Evolutionary conservation across 139 green algal species (phyloP).

Genomic region (Haematococcus lacustris): DNA sequence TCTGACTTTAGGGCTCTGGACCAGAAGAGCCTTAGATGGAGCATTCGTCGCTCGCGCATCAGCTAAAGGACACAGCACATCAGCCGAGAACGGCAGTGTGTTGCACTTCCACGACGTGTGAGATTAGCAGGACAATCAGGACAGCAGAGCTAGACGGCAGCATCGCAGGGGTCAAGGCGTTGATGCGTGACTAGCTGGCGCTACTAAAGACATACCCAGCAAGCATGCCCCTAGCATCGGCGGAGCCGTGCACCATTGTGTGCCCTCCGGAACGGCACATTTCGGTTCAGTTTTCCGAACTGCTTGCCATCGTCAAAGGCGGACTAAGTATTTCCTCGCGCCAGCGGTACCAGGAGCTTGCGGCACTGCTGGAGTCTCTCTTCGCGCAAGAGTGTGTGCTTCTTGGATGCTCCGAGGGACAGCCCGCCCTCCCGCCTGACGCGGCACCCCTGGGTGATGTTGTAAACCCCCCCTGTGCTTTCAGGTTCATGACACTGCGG

Average conservation of each 20-base stretch:
- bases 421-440: not conserved
- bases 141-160: too few relatives aligned
- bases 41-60: too few relatives aligned
- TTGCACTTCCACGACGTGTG: too few relatives aligned
- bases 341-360: constrained; percentile 14
- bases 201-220: too few relatives aligned
- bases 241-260: not conserved
- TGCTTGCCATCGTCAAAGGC: constrained; percentile 7
- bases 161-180: too few relatives aligned
- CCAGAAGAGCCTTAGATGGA: too few relatives aligned
- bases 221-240: too few relatives aligned
- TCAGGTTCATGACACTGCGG: constrained; percentile 33
- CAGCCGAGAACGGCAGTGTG: too few relatives aligned
- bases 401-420: not conserved
- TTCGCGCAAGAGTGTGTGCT: constrained; percentile 20
- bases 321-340: constrained; percentile 10
- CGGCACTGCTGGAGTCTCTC: constrained; percentile 21
- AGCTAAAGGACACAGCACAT: too few relatives aligned
- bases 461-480: not conserved
- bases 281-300: constrained; percentile 16
- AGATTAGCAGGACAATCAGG: too few relatives aligned
- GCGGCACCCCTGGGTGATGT: not conserved
- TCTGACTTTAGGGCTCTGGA: too few relatives aligned
- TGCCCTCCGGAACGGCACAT: constrained; percentile 3
- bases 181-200: too few relatives aligned